Evolutionary conservation across 495 filamentous ascomycete species (phyloP), one percentile per base, ranked within the genome.

Genomic region (Choiromyces venosus): DNA sequence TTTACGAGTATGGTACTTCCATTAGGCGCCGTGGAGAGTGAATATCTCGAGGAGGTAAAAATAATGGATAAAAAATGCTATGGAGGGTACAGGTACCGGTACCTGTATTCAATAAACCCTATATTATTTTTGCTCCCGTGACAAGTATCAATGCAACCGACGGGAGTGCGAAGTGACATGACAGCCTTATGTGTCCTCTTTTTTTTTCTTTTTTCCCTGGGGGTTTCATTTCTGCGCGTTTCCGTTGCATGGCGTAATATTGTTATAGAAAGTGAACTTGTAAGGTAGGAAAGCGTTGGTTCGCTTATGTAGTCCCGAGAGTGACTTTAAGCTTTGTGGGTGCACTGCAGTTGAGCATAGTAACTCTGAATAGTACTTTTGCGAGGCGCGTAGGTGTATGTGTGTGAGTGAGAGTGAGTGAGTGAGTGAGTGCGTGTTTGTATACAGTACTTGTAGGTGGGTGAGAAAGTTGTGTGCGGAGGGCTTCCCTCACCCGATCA

Each of bases 141-240:
- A 29, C 25, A 61, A 25, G 52, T 29, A 29, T 14, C 29, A 14
- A 14, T 29, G 16, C 52, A 61, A 14, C 52, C n/a, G 52, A 61
- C 52, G 52, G 25, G 52, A 61, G 52, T 61, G 52, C 52, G 52
- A 29, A n/a, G 52, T 61, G 25, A 61, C 52, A 61, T 61, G 52
- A 61, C 9, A 61, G 29, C 52, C 52, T 61, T 61, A 61, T 61
- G n/a, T 29, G n/a, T 61, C 52, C 29, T 61, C n/a, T 14, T 61
- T n/a, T 29, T 61, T 52, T 39, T 25, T 0, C 0, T 61, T 61
- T 29, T 29, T 29, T 61, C 25, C 52, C 19, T 4, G 14, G 25
- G 52, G 52, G 25, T n/a, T 0, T 29, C 3, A 10, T 61, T 14
- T 29, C 52, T 61, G 52, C 52, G 52, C 29, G 52, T 61, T 29